Evolutionary conservation across 495 filamentous ascomycete genomes (phyloP), one percentile per base, ranked within the genome.

Genomic region (Penicillium atrosanguineum): DNA sequence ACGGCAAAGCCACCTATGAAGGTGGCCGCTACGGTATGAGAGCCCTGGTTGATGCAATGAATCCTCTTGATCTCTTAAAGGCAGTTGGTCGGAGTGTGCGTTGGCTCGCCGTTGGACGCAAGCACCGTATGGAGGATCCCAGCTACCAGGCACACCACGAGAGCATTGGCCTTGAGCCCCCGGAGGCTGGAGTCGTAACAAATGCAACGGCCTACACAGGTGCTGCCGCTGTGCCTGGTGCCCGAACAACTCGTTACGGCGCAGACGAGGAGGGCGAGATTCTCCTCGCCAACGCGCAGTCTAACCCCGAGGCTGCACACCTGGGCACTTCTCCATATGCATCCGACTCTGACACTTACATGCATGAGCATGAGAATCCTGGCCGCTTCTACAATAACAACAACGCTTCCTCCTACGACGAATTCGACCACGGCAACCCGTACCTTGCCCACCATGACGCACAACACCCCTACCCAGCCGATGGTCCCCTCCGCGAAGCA

Each of bases 51-150:
- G 85, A 93, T 55, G 85, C 89, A 6, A 82, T 94, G 72, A 95
- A 95, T 62, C 79, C 88, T 18, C 87, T 89, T 82, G 91, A 96
- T 63, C 77, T 96, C 37, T 60, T 91, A 49, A 93, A 90, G 69
- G 88, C 87, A 9, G 78, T 87, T 34, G 87, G 84, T 7, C 81
- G 91, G 20, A 85, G 88, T 20, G 85, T 89, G 56, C 81, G 84
- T 55, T 96, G 91, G 91, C 68, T 94, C 16, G 83, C 91, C 42
- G 83, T 90, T 9, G 89, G 91, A 34, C 76, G 80, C 37, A 85
- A 83, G 62, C 73, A 63, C 43, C 72, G 83, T 29, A 73, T 67
- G 38, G 43, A 74, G 38, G 83, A 87, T 53, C 57, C 68, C 18
- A 80, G 75, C 44, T 87, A 87, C 51, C 65, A 64, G 40, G 59